Evolutionary conservation across 1,284 basidiomycete genomes (phyloP).

Genomic region (Sanghuangporus weigelae): DNA sequence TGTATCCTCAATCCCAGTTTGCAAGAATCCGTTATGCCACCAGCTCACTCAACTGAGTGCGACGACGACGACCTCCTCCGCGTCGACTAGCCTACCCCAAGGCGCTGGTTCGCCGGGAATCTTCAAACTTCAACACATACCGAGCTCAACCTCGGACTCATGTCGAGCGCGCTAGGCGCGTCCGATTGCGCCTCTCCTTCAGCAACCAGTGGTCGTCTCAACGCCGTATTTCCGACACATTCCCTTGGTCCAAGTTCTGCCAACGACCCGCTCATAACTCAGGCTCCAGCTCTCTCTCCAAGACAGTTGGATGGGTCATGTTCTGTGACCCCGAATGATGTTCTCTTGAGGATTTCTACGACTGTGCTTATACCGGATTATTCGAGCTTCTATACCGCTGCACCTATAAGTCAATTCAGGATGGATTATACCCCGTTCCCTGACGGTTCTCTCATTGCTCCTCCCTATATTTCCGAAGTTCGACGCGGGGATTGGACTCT

Average conservation of each 20-base stretch:
- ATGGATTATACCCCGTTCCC: constrained; percentile 43
- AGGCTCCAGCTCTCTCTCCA: constrained; percentile 9
- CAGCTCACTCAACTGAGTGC: not conserved
- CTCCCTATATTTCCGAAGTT: constrained; percentile 41
- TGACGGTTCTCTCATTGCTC: constrained; percentile 57
- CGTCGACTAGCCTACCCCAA: constrained; percentile 1
- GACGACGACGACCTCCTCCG: not conserved
- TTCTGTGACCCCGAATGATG: constrained; percentile 28
- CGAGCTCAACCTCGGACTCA: not conserved
- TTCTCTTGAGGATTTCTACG: constrained; percentile 47
- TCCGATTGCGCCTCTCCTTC: not conserved
- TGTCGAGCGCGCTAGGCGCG: not conserved
- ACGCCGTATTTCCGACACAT: not conserved
- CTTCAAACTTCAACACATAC: not conserved
- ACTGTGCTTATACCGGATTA: constrained; percentile 46
- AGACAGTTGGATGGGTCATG: constrained; percentile 1
- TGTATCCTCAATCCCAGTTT: not conserved
- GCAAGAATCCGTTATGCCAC: not conserved
- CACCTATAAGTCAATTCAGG: constrained; percentile 39
- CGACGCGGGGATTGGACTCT: constrained; percentile 39
- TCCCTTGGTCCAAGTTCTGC: not conserved
- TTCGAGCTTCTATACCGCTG: constrained; percentile 35
- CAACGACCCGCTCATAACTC: not conserved
- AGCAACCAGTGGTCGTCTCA: not conserved
- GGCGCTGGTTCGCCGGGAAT: constrained; percentile 1